Conservation (phyloP, 768 basidiomycete genomes). For the Russula sp. region DNA sequence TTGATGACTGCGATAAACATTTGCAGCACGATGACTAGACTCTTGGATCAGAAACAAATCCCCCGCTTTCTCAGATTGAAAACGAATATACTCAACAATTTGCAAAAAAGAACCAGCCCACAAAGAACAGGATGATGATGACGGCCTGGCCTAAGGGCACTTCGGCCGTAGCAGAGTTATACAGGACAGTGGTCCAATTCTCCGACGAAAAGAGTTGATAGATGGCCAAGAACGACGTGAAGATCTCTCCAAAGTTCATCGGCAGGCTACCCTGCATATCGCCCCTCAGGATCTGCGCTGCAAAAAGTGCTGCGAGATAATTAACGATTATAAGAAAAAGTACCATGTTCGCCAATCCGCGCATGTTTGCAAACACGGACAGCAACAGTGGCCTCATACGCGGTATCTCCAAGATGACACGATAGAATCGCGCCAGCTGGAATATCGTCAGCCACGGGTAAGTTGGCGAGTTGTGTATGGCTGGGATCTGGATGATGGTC, state of each 20-base stretch:
- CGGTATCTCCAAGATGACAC: slow-evolving; percentile 86
- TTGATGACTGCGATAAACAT: slow-evolving; percentile 98
- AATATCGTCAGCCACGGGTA: slow-evolving; percentile 93
- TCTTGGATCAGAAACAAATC: slow-evolving; percentile 4
- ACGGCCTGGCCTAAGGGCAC: slow-evolving; percentile 61
- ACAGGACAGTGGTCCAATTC: slow-evolving; percentile 85
- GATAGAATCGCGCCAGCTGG: slow-evolving; percentile 83
- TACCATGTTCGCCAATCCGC: slow-evolving; percentile 87
- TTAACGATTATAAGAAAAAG: slow-evolving; percentile 87
- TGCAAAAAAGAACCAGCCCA: slow-evolving; percentile 85
- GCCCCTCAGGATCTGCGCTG: slow-evolving; percentile 81
- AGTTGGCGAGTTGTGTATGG: slow-evolving; percentile 55
- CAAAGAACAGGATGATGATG: slow-evolving; percentile 67
- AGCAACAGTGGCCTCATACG: slow-evolving; percentile 84
- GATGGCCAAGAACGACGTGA: slow-evolving; percentile 79
- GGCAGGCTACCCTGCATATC: slow-evolving; percentile 54
- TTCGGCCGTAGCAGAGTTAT: slow-evolving; percentile 61
- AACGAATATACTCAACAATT: slow-evolving; percentile 63
- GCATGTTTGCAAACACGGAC: slow-evolving; percentile 88
- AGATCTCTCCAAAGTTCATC: slow-evolving; percentile 80
- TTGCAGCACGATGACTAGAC: slow-evolving; percentile 80
- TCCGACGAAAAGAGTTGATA: slow-evolving; percentile 92
- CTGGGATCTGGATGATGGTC: slow-evolving; percentile 82
- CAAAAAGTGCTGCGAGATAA: slow-evolving; percentile 78
- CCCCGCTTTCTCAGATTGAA: not conserved